phyloP scores from a whole-genome alignment of 2,329 filamentous ascomycete species.

The Colletotrichum sp. region DNA sequence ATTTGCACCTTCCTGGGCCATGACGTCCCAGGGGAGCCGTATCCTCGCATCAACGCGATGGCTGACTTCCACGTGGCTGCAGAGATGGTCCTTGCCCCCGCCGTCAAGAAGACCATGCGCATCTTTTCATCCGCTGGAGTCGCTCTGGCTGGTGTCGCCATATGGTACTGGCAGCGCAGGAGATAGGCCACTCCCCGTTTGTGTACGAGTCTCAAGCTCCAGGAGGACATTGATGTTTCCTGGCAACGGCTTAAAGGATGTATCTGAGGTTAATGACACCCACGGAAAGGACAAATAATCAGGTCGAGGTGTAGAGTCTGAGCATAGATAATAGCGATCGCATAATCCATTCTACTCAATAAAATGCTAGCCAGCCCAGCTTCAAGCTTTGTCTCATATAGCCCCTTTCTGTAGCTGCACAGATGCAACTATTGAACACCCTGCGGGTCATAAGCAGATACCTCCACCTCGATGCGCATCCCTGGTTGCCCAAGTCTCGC shows the following conservation, averaged over 20 bases:
- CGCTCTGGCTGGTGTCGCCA: background rate
- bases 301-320: background rate
- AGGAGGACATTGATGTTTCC: background rate
- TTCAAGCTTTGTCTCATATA: background rate
- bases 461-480: conserved; percentile 52
- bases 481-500: conserved; percentile 38
- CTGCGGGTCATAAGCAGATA: conserved; percentile 31
- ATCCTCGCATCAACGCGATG: conserved; percentile 27
- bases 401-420: background rate
- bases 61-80: conserved; percentile 16
- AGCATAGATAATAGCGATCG: background rate
- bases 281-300: background rate
- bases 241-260: background rate
- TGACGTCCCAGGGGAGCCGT: conserved; percentile 31
- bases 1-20: conserved; percentile 36
- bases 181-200: background rate
- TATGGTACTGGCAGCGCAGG: conserved; percentile 13
- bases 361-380: background rate
- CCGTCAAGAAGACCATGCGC: conserved; percentile 9
- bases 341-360: background rate
- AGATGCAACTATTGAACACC: background rate
- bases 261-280: background rate
- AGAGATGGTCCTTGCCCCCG: conserved; percentile 11
- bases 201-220: background rate
- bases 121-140: background rate